Conservation (phyloP, 345 rosid species). For the Clausena lansium region DNA sequence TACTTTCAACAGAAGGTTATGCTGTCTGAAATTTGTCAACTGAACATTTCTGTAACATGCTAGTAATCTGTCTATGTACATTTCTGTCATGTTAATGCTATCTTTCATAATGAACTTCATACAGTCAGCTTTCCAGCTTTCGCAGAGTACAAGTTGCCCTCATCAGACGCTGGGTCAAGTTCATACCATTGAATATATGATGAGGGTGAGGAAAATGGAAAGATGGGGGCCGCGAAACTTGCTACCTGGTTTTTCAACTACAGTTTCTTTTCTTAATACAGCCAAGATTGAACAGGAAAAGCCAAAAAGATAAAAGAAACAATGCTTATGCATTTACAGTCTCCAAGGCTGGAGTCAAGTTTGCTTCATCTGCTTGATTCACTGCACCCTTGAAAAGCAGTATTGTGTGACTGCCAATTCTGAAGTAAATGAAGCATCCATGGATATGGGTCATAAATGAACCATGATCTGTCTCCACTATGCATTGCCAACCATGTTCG, state of each 20-base stretch:
- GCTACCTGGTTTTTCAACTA: neutral
- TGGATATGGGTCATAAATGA: constrained; percentile 31
- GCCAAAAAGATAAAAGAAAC: neutral
- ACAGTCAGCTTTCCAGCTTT: neutral
- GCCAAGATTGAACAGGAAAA: neutral
- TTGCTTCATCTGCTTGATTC: constrained; percentile 15
- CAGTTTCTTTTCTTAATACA: neutral
- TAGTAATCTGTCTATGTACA: neutral
- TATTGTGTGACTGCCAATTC: constrained; percentile 24
- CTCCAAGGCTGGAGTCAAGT: constrained; percentile 13
- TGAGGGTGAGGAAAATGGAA: neutral
- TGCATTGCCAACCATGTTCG: constrained; percentile 32
- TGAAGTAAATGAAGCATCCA: constrained; percentile 34
- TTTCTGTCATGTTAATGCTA: neutral
- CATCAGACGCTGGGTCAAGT: neutral
- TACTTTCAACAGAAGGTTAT: neutral
- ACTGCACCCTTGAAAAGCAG: constrained; percentile 23
- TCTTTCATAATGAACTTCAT: neutral
- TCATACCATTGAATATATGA: too few relatives aligned
- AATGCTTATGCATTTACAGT: constrained; percentile 9
- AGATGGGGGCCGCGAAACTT: neutral
- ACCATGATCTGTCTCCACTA: constrained; percentile 29
- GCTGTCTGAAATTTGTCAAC: neutral
- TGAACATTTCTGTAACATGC: neutral
- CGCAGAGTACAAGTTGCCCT: neutral